Evolutionary conservation across 1,284 basidiomycete genomes (phyloP).

Genomic region (Boletus subluridellus): DNA sequence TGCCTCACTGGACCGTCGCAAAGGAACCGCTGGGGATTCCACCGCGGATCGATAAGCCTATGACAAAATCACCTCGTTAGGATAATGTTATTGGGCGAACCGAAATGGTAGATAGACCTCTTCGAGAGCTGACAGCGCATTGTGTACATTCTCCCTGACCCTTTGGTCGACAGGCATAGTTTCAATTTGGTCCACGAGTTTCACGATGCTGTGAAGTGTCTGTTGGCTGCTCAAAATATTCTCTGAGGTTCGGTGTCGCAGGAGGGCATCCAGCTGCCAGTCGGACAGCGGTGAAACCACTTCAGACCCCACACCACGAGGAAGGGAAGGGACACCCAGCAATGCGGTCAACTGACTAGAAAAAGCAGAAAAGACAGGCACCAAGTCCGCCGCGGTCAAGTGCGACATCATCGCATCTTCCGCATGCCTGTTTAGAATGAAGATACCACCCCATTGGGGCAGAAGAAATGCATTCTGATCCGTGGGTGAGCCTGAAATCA

Average conservation of each 20-base stretch:
- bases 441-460: conserved; percentile 94
- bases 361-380: conserved; percentile 68
- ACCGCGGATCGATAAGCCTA: conserved; percentile 26
- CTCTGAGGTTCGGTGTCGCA: conserved; percentile 69
- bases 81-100: background rate
- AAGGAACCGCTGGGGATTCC: conserved; percentile 45
- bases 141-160: conserved; percentile 70
- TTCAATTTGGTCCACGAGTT: conserved; percentile 77
- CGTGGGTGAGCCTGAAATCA: conserved; percentile 40
- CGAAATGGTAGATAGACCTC: conserved; percentile 45
- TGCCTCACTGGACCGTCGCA: conserved; percentile 65
- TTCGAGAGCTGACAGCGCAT: conserved; percentile 68
- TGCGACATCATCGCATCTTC: conserved; percentile 29
- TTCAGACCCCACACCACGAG: conserved; percentile 39
- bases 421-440: conserved; percentile 66
- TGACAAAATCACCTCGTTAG: conserved; percentile 10
- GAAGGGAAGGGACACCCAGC: conserved; percentile 72
- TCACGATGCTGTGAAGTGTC: conserved; percentile 76
- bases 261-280: conserved; percentile 79
- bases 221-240: conserved; percentile 68
- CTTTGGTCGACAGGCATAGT: conserved; percentile 85
- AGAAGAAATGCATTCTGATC: conserved; percentile 75
- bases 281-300: conserved; percentile 43
- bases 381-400: conserved; percentile 47
- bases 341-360: conserved; percentile 71